Conservation (phyloP, 1,139 yeast genomes). For the Hemisphaericaspora lyxosophila region DNA sequence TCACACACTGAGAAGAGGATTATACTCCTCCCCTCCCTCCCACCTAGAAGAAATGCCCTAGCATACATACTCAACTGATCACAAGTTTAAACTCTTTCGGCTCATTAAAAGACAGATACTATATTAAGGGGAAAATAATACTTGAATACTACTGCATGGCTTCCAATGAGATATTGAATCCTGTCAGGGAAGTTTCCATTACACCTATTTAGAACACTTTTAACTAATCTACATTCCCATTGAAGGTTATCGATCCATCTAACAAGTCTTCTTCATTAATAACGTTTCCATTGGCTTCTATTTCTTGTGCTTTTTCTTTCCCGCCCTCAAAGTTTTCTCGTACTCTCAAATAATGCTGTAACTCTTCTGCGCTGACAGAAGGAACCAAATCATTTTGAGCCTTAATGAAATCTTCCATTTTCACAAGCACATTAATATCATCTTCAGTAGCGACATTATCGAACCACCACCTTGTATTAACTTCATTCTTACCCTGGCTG, state of each 20-base stretch:
- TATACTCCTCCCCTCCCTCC: no score
- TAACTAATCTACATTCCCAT: background rate
- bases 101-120: no score
- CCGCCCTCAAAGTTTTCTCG: constrained; percentile 75
- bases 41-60: no score
- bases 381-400: constrained; percentile 76
- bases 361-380: constrained; percentile 84
- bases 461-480: constrained; percentile 87
- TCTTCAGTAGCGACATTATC: constrained; percentile 70
- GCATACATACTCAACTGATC: no score
- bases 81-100: no score
- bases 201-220: no score
- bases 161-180: no score
- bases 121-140: no score
- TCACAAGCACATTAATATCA: constrained; percentile 71
- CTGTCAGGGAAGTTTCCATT: no score
- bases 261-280: constrained; percentile 5
- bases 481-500: constrained; percentile 31
- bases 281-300: constrained; percentile 1
- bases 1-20: no score
- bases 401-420: constrained; percentile 68
- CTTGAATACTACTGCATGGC: no score
- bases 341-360: constrained; percentile 74
- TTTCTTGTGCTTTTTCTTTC: constrained; percentile 30
- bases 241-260: background rate